Base-by-base conservation (phyloP, 2,329 filamentous ascomycete species). In the Cryphonectria radicalis region DNA sequence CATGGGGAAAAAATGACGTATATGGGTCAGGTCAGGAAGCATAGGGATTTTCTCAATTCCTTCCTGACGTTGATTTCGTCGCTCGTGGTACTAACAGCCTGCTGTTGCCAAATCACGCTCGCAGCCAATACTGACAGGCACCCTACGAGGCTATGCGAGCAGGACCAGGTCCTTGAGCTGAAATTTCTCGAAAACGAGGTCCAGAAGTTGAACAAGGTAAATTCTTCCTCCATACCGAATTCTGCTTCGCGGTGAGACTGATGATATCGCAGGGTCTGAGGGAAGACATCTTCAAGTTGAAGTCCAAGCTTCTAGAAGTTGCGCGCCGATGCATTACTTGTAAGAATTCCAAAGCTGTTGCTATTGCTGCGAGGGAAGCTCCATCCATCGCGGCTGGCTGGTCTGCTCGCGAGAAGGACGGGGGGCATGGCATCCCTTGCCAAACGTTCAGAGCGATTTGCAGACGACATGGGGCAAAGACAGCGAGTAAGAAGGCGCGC, bases 1-100 rank as follows among this genome's bases (percentile, higher is more conserved):
- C 89, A 92, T 73, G 90, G 88, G 66, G 85, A 84, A 71, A 85
- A 85, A 63, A 79, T 91, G 3, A 91, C 89, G 2, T 25, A 65
- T 17, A 25, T 43, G 6, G 73, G 73, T 17, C 76, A 79, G 40
- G 78, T 81, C 10, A 80, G 80, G 3, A 81, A 79, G 35, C 85
- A 82, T 64, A 82, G 82, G 17, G 77, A 77, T 1, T 90, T 90
- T 72, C 79, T 91, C 3, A 86, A 85, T 19, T 82, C 81, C 42
- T 70, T 90, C 4, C 81, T 80, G 43, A 84, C 86, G 70, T 75
- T 89, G 0, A 70, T 90, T 92, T 91, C 70, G 1, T 67, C 65
- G 13, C 50, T 67, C 5, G 50, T 57, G 22, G 46, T 67, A 25
- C 19, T 67, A 19, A 59, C 65, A 10, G 50, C 46, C 37, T 55